phyloP scores from a whole-genome alignment of 169 alveolate genomes.

The Theileria orientalis region DNA sequence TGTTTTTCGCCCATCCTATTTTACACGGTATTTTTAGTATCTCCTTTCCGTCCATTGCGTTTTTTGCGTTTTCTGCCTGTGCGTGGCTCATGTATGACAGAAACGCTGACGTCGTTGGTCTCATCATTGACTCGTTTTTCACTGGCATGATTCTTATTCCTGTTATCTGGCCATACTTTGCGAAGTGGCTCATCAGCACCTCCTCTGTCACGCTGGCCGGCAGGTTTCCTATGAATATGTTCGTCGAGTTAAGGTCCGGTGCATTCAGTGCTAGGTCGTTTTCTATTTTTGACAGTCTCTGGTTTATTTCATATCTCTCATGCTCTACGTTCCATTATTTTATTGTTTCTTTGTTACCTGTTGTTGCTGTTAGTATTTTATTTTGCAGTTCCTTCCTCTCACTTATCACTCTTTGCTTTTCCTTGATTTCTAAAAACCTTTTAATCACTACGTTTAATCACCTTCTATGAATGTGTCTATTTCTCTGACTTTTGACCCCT shows the following conservation, averaged over 20 bases:
- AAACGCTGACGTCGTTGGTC: constrained; percentile 4
- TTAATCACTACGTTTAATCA: background rate
- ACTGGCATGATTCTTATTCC: constrained; percentile 6
- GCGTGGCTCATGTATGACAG: constrained; percentile 17
- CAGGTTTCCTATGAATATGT: constrained; percentile 22
- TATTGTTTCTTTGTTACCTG: background rate
- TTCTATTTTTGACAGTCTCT: background rate
- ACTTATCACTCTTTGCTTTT: constrained; percentile 42
- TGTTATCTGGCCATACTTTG: constrained; percentile 17
- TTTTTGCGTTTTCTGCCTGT: constrained; percentile 38
- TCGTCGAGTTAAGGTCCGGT: constrained; percentile 1
- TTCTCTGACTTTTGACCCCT: constrained; percentile 26
- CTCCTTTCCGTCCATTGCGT: constrained; percentile 23
- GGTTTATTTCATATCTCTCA: constrained; percentile 3
- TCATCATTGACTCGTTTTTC: background rate
- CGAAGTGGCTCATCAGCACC: constrained; percentile 3
- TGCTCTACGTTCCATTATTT: background rate
- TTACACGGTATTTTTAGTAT: constrained; percentile 40
- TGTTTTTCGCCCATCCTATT: constrained; percentile 18
- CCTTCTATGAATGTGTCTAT: constrained; percentile 60
- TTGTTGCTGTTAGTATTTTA: background rate
- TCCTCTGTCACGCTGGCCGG: constrained; percentile 23
- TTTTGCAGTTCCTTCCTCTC: constrained; percentile 30
- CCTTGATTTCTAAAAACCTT: constrained; percentile 40
- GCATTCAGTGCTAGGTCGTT: background rate